Percentiles rank a stretch among this genome's conserved stretches.
These are phyloP conservation scores for Talaromyces sp. DNA, from an alignment of 2,329 filamentous ascomycete genomes.

Conservation along the genomic window DNA sequence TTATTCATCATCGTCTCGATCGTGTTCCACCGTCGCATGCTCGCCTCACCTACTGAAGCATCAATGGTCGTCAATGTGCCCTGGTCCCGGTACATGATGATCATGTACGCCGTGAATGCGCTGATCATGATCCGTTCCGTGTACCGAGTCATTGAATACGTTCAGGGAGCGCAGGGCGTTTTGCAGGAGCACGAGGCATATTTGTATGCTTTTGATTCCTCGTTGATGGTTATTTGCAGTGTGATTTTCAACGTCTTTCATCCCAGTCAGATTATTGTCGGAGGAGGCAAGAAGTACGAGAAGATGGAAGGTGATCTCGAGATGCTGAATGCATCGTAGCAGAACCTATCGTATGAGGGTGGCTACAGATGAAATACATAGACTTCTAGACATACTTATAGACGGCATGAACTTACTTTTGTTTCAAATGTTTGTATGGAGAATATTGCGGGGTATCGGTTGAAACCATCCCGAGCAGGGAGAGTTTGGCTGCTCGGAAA, in stretches of 20 bases:
- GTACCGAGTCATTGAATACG: constrained; percentile 27
- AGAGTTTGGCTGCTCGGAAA: constrained; percentile 9
- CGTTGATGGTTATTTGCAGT: constrained; percentile 24
- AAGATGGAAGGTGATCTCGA: constrained; percentile 4
- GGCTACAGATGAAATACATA: background rate
- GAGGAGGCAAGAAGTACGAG: background rate
- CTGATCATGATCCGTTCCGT: constrained; percentile 26
- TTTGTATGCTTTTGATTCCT: constrained; percentile 27
- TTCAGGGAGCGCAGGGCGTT: constrained; percentile 23
- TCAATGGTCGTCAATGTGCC: constrained; percentile 26
- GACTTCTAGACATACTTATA: background rate
- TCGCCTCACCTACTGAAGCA: constrained; percentile 29
- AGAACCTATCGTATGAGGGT: background rate
- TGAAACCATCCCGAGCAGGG: background rate
- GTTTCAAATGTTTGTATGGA: background rate
- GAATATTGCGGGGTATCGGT: constrained; percentile 10
- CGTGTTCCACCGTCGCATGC: constrained; percentile 32
- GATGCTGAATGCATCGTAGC: background rate
- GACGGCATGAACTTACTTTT: background rate
- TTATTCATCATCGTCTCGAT: constrained; percentile 31
- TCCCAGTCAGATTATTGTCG: constrained; percentile 7
- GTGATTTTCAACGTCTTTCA: constrained; percentile 5
- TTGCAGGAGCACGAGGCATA: constrained; percentile 25
- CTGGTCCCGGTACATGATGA: constrained; percentile 42
- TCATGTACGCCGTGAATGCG: constrained; percentile 25